phyloP scores from a whole-genome alignment of 768 basidiomycete genomes.

The Hygrocybe coccinea region DNA sequence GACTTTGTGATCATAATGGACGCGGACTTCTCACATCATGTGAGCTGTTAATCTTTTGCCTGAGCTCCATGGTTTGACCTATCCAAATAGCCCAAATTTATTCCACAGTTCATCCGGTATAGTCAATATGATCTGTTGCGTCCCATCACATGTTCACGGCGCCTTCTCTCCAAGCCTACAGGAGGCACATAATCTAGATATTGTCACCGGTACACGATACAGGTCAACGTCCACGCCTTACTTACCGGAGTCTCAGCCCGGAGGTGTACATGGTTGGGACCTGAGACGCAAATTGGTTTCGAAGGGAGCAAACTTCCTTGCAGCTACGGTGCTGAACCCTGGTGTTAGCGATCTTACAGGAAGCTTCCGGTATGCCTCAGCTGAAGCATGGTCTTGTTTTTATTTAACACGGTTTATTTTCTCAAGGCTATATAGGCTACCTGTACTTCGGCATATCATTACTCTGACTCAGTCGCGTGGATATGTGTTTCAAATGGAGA shows the following conservation, averaged over 20 bases:
- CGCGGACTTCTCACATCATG: conserved; percentile 93
- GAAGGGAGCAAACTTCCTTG: conserved; percentile 85
- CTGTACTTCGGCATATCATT: conserved; percentile 78
- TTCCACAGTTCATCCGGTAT: conserved; percentile 90
- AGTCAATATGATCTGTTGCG: conserved; percentile 12
- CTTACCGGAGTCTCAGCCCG: conserved; percentile 57
- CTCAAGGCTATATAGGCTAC: conserved; percentile 65
- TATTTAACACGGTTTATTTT: neutral
- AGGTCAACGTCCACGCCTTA: conserved; percentile 55
- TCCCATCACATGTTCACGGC: neutral
- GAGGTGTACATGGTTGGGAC: conserved; percentile 92
- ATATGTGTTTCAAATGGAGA: conserved; percentile 98
- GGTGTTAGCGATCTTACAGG: conserved; percentile 90
- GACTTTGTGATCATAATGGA: conserved; percentile 98
- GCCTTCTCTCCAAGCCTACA: conserved; percentile 52
- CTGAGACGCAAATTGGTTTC: conserved; percentile 84
- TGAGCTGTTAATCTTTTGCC: conserved; percentile 32
- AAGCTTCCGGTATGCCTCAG: conserved; percentile 65
- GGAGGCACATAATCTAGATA: conserved; percentile 81
- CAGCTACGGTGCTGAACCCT: conserved; percentile 77
- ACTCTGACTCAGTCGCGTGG: conserved; percentile 80
- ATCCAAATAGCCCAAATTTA: conserved; percentile 76
- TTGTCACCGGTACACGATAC: conserved; percentile 91
- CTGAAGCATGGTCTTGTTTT: neutral
- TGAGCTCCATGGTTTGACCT: neutral